Percentiles rank a stretch among this genome's conserved stretches.
Conservation (phyloP, 306 rosid genomes). For the Astragalus glycyphyllos region DNA sequence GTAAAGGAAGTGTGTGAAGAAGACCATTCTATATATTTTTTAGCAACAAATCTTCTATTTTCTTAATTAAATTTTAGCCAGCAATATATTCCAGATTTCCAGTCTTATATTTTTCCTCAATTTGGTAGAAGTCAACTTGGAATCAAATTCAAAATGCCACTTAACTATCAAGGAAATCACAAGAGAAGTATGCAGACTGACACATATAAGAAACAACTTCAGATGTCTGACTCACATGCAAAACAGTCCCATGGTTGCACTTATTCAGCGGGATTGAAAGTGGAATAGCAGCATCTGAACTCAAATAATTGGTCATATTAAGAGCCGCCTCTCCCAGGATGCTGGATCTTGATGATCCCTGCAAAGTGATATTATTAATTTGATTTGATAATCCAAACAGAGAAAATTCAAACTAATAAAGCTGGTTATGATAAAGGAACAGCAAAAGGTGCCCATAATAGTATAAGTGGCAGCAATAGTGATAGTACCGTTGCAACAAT, state of each 20-base stretch:
- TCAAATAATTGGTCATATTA: conserved; percentile 52
- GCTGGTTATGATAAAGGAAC: conserved; percentile 31
- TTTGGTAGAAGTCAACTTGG: conserved; percentile 6
- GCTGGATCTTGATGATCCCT: conserved; percentile 67
- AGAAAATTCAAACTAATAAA: conserved; percentile 33
- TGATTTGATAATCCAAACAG: conserved; percentile 26
- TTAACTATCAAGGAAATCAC: conserved; percentile 31
- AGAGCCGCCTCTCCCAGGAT: conserved; percentile 66
- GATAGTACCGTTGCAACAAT: conserved; percentile 60
- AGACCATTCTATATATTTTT: background rate
- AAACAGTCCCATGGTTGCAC: conserved; percentile 58
- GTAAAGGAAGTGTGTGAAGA: conserved; percentile 36
- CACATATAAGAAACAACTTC: conserved; percentile 33
- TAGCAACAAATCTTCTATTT: conserved; percentile 17
- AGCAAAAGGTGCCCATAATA: conserved; percentile 29
- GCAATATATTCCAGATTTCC: background rate
- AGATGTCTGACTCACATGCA: conserved; percentile 54
- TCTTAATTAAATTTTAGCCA: conserved; percentile 25
- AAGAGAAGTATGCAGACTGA: conserved; percentile 5
- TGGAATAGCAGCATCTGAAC: conserved; percentile 54
- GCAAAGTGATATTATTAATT: conserved; percentile 19
- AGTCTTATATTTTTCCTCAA: conserved; percentile 10
- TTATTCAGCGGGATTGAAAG: conserved; percentile 60
- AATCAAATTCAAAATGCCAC: conserved; percentile 32
- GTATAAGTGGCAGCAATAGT: conserved; percentile 22